Evolutionary conservation across 2,329 filamentous ascomycete genomes (phyloP).

Genomic region (Fusarium pseudograminearum): DNA sequence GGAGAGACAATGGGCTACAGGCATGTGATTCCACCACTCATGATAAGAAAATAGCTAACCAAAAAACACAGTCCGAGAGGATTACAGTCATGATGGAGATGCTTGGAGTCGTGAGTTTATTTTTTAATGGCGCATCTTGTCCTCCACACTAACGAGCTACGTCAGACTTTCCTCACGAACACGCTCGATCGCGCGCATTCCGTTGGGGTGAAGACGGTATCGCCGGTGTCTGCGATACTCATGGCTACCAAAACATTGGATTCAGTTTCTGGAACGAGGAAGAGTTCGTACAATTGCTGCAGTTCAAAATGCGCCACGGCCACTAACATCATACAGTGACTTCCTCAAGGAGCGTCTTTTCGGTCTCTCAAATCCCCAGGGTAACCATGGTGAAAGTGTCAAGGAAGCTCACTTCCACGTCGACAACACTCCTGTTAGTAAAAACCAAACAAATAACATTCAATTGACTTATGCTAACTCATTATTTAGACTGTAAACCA

Average conservation of each 20-base stretch:
- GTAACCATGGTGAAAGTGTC: constrained; percentile 96
- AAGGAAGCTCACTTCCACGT: constrained; percentile 97
- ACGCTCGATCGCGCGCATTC: constrained; percentile 88
- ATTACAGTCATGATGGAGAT: constrained; percentile 90
- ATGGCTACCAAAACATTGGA: constrained; percentile 90
- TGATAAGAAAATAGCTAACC: constrained; percentile 45
- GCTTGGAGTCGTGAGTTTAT: constrained; percentile 88
- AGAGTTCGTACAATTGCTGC: constrained; percentile 69
- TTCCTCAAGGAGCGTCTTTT: constrained; percentile 96
- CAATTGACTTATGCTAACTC: constrained; percentile 40
- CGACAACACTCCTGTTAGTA: constrained; percentile 84
- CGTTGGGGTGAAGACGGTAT: constrained; percentile 98
- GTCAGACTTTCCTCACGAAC: constrained; percentile 91
- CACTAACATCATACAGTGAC: constrained; percentile 70
- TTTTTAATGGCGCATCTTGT: constrained; percentile 4
- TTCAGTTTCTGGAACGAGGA: constrained; percentile 99
- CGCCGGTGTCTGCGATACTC: constrained; percentile 90
- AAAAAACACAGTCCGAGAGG: constrained; percentile 75
- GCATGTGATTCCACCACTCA: constrained; percentile 59
- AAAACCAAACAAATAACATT: constrained; percentile 33
- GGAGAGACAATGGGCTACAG: constrained; percentile 95
- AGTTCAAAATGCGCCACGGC: background rate
- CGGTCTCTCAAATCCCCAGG: constrained; percentile 94
- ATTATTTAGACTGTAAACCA: constrained; percentile 58
- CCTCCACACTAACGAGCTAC: constrained; percentile 32